Evolutionary conservation across 1,284 basidiomycete species (phyloP).

Genomic region (Vanrija sp.): DNA sequence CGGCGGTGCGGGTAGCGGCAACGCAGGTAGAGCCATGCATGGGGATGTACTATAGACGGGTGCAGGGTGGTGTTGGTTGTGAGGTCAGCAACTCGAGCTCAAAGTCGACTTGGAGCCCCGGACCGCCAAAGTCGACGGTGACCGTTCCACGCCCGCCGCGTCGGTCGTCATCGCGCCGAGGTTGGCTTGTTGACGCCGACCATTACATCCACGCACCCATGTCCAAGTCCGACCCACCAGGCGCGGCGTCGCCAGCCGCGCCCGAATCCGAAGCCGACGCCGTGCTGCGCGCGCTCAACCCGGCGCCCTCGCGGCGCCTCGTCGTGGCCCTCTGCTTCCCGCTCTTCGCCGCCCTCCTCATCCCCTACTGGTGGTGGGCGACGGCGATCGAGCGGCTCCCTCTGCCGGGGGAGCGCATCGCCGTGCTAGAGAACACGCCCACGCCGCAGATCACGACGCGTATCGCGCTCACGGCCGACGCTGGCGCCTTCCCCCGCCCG

Average conservation of each 20-base stretch:
- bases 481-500: constrained; percentile 27
- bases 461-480: constrained; percentile 36
- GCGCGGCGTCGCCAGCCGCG: background rate
- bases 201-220: background rate
- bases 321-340: constrained; percentile 63
- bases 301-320: constrained; percentile 20
- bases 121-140: no score
- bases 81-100: no score
- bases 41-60: no score
- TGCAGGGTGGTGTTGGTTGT: no score
- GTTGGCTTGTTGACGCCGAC: background rate
- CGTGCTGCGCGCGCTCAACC: constrained; percentile 21
- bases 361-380: constrained; percentile 84
- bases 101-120: background rate
- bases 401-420: constrained; percentile 63
- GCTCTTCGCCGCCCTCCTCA: constrained; percentile 62
- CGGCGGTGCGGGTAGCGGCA: no score
- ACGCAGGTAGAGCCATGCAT: no score
- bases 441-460: constrained; percentile 18
- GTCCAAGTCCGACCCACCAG: background rate
- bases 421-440: constrained; percentile 30
- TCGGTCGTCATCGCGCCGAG: background rate
- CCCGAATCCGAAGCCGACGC: background rate
- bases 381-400: constrained; percentile 77
- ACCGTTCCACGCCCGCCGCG: background rate